Evolutionary conservation across 352 stramenopile genomes (phyloP), one percentile per base, ranked within the genome.

Genomic region (Phytophthora sansomeana): DNA sequence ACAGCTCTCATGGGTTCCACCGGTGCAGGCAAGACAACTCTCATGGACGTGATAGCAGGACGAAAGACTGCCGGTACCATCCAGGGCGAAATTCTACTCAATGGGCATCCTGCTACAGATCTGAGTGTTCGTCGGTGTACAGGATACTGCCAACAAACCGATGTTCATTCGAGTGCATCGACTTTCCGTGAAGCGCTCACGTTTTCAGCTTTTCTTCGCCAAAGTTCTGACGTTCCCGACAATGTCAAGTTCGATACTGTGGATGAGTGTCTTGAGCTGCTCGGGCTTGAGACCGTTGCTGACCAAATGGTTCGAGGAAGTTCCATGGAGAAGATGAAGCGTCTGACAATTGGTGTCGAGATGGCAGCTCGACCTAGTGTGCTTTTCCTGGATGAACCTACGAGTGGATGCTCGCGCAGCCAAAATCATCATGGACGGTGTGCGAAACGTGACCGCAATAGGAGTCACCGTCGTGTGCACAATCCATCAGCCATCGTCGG

Each of bases 1-100:
- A 89, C 82, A 3, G 86, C 86, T 10, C 52, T 95, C 2, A 93
- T 93, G 81, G 86, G 87, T 9, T 87, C 80, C 0, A 85, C 77
- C 26, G 87, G 88, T 29, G 86, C 90, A 21, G 92, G 95, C 17
- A 98, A 99, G 67, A 98, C 94, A 14, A 99, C 96, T 6, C 68
- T 99, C 1, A 95, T 98, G 74, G 95, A 99, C 70, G 95, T 98
- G 7, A 96, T 99, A 53, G 91, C 95, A 4, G 77, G 96, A 19
- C 81, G 96, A 13, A 99, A 98, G 75, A 71, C 57, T 0, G 80
- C 65, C 14, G 96, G 96, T 24, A 83, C 55, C 10, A 89, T 95
- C 62, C 59, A 66, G 6, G 92, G 92, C 2, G 65, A 90, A 13
- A 87, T 97, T 33, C 55, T 89, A 14, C 67, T 81, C 6, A 93